phyloP scores from a whole-genome alignment of 2,329 filamentous ascomycete species.

The Paracamarosporium sp. region DNA sequence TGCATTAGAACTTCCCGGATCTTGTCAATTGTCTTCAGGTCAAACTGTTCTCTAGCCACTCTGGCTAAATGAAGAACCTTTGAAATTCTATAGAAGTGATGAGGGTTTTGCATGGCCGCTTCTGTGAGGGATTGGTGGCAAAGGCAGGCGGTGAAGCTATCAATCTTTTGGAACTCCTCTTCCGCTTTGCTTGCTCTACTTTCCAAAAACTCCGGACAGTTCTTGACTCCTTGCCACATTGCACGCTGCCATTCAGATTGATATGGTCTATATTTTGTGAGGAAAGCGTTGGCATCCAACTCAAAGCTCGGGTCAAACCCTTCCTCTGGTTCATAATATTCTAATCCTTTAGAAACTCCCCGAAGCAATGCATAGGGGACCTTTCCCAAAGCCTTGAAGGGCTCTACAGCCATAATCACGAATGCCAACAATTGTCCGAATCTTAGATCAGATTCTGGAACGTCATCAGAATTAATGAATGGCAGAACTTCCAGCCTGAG shows the following conservation, averaged over 20 bases:
- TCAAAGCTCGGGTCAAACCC: not conserved
- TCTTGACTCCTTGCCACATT: not conserved
- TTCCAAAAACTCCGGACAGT: not conserved
- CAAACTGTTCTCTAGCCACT: conserved; percentile 12
- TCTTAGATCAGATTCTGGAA: not conserved
- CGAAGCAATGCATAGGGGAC: not conserved
- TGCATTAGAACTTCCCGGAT: not conserved
- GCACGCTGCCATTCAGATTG: conserved; percentile 6
- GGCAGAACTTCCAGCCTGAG: no score
- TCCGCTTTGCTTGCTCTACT: not conserved
- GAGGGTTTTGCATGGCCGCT: not conserved
- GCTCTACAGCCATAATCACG: conserved; percentile 12
- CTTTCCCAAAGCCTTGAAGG: conserved; percentile 8
- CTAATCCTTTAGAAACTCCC: not conserved
- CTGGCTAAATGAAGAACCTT: conserved; percentile 8
- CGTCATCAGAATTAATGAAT: no score
- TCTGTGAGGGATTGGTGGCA: no score
- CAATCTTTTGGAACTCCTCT: conserved; percentile 1
- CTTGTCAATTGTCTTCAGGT: not conserved
- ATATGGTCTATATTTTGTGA: not conserved
- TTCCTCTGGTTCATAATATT: not conserved
- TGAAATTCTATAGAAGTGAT: not conserved
- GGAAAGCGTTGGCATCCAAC: not conserved
- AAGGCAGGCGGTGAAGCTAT: not conserved
- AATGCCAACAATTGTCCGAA: conserved; percentile 8